phyloP scores from a whole-genome alignment of 202 grass and related monocot genomes.

The Panicum virgatum region DNA sequence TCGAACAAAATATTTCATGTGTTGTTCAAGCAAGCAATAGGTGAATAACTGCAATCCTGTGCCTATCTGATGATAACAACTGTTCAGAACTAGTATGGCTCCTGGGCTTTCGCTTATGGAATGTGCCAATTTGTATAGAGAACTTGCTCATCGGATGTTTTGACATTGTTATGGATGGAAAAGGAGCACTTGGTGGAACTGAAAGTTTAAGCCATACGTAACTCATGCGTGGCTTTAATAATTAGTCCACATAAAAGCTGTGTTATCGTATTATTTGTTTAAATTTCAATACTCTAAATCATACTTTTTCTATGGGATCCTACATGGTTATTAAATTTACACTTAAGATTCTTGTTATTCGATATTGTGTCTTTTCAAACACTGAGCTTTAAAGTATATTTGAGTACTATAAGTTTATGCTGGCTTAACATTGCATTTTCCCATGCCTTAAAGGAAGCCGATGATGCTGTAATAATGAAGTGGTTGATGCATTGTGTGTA shows the following conservation, averaged over 20 bases:
- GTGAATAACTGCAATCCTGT: neutral
- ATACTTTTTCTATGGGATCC: neutral
- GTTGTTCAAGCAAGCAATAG: neutral
- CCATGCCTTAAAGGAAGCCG: neutral
- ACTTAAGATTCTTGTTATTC: constrained; percentile 4
- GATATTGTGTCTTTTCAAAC: constrained; percentile 1
- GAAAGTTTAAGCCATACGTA: neutral
- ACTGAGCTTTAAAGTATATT: neutral
- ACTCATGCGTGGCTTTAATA: neutral
- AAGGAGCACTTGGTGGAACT: neutral
- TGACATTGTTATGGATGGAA: constrained; percentile 5
- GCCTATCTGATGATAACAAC: neutral
- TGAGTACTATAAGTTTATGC: neutral
- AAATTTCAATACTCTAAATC: neutral
- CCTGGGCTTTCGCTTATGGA: neutral
- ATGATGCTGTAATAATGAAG: neutral
- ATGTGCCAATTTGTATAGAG: neutral
- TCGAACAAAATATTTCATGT: neutral
- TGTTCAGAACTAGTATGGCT: neutral
- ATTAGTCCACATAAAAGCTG: neutral
- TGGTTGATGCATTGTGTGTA: neutral
- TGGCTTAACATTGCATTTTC: neutral
- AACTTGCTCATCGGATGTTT: neutral
- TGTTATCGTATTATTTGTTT: neutral
- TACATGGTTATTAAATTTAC: neutral